Base-by-base conservation (phyloP, 2,329 filamentous ascomycete species). In the Colletotrichum cordylinicola region DNA sequence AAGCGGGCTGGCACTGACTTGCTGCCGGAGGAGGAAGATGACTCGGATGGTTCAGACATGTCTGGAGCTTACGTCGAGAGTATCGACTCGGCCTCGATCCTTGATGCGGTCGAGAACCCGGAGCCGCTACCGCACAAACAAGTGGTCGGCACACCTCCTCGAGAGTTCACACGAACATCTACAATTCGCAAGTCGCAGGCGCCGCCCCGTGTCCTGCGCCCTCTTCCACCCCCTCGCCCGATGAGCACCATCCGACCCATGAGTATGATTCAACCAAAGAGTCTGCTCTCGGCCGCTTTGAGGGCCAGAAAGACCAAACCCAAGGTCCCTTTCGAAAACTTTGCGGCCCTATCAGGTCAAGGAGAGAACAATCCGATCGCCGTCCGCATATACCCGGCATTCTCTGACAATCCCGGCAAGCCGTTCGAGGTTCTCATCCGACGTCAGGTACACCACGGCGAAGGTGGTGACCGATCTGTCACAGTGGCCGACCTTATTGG, bases 401-500 rank as follows among this genome's bases (percentile, higher is more conserved):
- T 93, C 78, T 94, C 93, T 18, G 88, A 90, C 15, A 90, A 90
- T 29, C 88, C 93, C 0, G 89, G 89, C 18, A 92, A 92, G 78
- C 91, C 93, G 0, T 91, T 93, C 62, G 93, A 96, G 81, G 91
- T 96, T 5, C 89, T 94, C 18, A 93, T 96, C 64, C 89, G 93
- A 29, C 91, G 93, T 64, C 91, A 90, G 48, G 90, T 94, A 18
- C 93, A 95, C 78, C 91, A 94, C 74, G 93, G 93, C 27, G 91
- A 94, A 73, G 88, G 90, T 39, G 86, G 86, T 8, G 90, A 93
- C 77, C 87, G 91, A 27, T 88, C 90, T 4, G 93, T 95, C 24
- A 93, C 92, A 0, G 94, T 97, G 16, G 91, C 93, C 2, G 95
- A 98, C 80, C 89, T 96, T n/a, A 96, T 98, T 78, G 95, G 95